Evolutionary conservation across 192 early-diverging fungal genomes (phyloP).

Genomic region (Pilaira anomala): DNA sequence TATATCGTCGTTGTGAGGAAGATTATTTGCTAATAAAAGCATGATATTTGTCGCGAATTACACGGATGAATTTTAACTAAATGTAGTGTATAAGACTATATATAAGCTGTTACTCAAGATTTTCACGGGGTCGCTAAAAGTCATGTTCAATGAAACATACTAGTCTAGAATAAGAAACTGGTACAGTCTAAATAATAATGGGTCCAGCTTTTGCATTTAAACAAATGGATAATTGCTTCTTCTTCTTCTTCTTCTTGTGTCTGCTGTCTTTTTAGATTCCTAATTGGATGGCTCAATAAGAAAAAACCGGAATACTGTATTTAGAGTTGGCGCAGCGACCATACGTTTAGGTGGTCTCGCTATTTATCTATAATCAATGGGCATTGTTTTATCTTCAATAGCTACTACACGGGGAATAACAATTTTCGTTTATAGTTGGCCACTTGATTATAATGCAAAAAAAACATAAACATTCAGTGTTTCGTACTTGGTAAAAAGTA

Average conservation of each 20-base stretch:
- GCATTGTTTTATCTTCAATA: slow-evolving; percentile 19
- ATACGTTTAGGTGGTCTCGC: slow-evolving; percentile 19
- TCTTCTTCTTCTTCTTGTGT: slow-evolving; percentile 15
- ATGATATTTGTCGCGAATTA: no score
- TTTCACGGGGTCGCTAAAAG: slow-evolving; percentile 19
- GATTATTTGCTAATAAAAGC: no score
- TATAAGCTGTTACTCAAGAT: slow-evolving; percentile 19
- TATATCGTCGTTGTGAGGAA: no score
- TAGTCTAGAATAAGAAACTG: slow-evolving; percentile 1
- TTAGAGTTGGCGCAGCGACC: slow-evolving; percentile 17
- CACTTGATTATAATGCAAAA: neutral
- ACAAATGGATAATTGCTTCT: no score
- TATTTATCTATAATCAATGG: slow-evolving; percentile 7
- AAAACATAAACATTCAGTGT: no score
- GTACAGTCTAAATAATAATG: slow-evolving; percentile 3
- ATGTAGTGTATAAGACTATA: slow-evolving; percentile 3
- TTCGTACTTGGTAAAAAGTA: no score
- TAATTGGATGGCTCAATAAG: slow-evolving; percentile 14
- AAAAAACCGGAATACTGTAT: slow-evolving; percentile 9
- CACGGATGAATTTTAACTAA: slow-evolving; percentile 1
- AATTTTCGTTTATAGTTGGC: neutral
- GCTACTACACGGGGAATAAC: no score
- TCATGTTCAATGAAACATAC: slow-evolving; percentile 9
- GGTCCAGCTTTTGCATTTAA: slow-evolving; percentile 10
- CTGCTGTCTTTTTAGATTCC: neutral